These are phyloP conservation scores for Crithidia acanthocephali DNA, from an alignment of 208 protist genomes.

Conservation along the genomic window DNA sequence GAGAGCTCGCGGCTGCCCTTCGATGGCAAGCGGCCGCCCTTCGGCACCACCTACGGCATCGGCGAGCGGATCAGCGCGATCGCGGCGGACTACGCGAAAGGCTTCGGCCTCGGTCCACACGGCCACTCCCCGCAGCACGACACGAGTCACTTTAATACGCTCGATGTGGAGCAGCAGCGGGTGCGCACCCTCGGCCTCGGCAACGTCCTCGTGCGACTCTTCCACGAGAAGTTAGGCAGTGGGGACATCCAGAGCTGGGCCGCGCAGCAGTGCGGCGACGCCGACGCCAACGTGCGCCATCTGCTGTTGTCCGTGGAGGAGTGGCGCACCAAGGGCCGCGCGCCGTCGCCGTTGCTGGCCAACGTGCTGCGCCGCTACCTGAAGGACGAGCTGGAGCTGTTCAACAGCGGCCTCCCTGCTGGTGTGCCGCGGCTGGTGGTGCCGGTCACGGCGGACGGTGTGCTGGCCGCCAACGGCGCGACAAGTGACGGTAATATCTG, in stretches of 20 bases:
- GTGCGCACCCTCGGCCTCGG: slow-evolving; percentile 58
- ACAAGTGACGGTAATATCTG: slow-evolving; percentile 53
- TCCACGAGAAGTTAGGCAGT: slow-evolving; percentile 76
- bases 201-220: slow-evolving; percentile 78
- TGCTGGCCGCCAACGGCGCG: not conserved
- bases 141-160: slow-evolving; percentile 64
- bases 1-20: slow-evolving; percentile 74
- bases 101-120: slow-evolving; percentile 87
- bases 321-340: slow-evolving; percentile 75
- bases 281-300: slow-evolving; percentile 56
- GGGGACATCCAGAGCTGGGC: slow-evolving; percentile 75
- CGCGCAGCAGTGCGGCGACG: slow-evolving; percentile 55
- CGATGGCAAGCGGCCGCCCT: slow-evolving; percentile 74
- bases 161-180: slow-evolving; percentile 58
- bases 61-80: slow-evolving; percentile 88
- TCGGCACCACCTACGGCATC: slow-evolving; percentile 85
- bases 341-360: slow-evolving; percentile 68
- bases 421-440: slow-evolving; percentile 67
- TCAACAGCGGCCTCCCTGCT: slow-evolving; percentile 72
- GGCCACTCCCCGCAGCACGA: slow-evolving; percentile 77
- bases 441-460: not conserved
- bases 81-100: slow-evolving; percentile 75
- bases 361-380: slow-evolving; percentile 72
- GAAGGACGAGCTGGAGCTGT: slow-evolving; percentile 66
- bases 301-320: slow-evolving; percentile 83